These are phyloP conservation scores for Syzygium aromaticum DNA, from an alignment of 345 rosid species.

Conservation along the genomic window DNA sequence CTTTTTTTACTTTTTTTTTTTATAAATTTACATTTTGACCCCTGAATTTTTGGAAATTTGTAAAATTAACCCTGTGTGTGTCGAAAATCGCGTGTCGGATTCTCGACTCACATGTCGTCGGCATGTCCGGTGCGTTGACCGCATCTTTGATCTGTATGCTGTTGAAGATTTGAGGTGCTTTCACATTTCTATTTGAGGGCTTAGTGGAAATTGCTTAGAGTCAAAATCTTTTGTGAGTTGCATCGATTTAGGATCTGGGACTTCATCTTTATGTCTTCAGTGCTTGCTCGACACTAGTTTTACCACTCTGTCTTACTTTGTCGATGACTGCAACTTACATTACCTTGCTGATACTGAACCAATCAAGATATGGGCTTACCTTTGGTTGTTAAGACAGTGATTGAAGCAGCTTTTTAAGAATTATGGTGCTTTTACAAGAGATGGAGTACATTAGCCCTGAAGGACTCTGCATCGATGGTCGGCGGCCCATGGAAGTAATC, in stretches of 20 bases:
- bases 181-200: not conserved
- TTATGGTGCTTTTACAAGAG: not conserved
- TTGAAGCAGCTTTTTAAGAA: not conserved
- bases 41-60: too few relatives aligned
- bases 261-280: not conserved
- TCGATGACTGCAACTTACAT: not conserved
- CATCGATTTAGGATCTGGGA: not conserved
- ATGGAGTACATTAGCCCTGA: slow-evolving; percentile 90
- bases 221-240: not conserved
- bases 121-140: too few relatives aligned
- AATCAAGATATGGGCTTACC: not conserved
- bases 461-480: slow-evolving; percentile 77
- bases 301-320: not conserved
- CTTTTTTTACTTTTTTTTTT: too few relatives aligned
- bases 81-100: too few relatives aligned
- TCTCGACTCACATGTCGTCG: too few relatives aligned
- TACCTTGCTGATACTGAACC: not conserved
- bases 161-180: not conserved
- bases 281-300: not conserved
- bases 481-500: slow-evolving; percentile 70
- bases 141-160: not conserved
- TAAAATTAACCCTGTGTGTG: too few relatives aligned
- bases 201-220: not conserved
- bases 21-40: too few relatives aligned
- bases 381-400: not conserved